Base-by-base conservation (phyloP, 306 rosid species). In the Rosa chinensis region DNA sequence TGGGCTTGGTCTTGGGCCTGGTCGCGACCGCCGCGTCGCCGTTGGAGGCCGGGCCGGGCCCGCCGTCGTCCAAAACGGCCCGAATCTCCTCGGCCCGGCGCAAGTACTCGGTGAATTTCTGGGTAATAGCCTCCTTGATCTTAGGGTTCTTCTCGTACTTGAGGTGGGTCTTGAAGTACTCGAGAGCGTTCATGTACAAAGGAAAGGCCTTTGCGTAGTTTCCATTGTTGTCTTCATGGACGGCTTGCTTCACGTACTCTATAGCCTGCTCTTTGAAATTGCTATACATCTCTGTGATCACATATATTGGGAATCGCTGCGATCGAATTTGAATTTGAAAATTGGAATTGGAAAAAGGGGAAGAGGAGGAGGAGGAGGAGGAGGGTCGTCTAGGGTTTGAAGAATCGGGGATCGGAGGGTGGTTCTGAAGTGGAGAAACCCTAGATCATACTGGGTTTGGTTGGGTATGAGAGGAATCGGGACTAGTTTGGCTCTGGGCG, bases 71-170 rank as follows among this genome's bases (percentile, higher is more conserved):
- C 3, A 93, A 88, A 45, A 91, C 98, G 9, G 94, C 88, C 3
- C 98, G 90, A 83, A 96, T 96, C 91, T 96, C 99, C 94, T 96
- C 99, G 3, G 99, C 98, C 0, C 99, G 97, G 66, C 98, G 98
- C 47, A 96, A 85, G 77, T 96, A 96, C 84, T 93, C 99, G 39
- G 96, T 89, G 88, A 96, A 96, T 85, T 93, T 93, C 90, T 91
- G 98, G 8, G 98, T 93, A 14, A 96, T 96, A 1, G 99, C 98
- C 67, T 96, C 99, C 77, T 89, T 91, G 64, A 93, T 93, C 88
- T 96, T 96, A 21, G 97, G 99, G 83, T 96, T 93, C 85, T 91
- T 96, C 88, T 96, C 99, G 85, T 96, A 96, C 91, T 96, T 96
- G 77, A 96, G 79, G 74, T 96, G 99, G 10, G 98, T 96, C 80